Evolutionary conservation across 2,329 filamentous ascomycete genomes (phyloP), one percentile per base, ranked within the genome.

Genomic region (Talaromyces piceae): DNA sequence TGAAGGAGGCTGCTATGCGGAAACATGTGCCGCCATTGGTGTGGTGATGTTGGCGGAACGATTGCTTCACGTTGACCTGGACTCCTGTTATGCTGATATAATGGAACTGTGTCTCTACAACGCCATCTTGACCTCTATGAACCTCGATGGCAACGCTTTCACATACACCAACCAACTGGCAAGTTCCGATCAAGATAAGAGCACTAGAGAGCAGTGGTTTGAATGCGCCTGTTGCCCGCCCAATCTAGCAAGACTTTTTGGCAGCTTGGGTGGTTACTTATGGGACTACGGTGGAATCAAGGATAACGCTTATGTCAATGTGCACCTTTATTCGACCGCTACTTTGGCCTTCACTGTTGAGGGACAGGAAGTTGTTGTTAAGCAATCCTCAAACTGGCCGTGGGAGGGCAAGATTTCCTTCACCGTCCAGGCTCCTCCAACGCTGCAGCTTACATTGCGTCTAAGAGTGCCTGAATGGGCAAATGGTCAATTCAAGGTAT

Each of bases 101-200:
- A 77, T 84, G 73, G 81, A 84, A 59, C 63, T 82, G 2, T 78
- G 74, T 53, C 72, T 84, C 0, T 83, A 81, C 63, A 84, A 84
- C 60, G 74, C 75, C 18, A 73, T 83, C 12, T 71, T 83, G 64
- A 80, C 76, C 1, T 75, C 75, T 2, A 79, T 82, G 75, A 77
- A 73, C 27, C 61, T 75, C 5, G 73, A 79, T 55, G 80, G 81
- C 3, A 77, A 70, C 26, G 68, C 69, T 1, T 84, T 84, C 61
- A 81, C 79, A 0, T 84, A 84, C 54, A 76, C 77, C 47, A 84
- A 84, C 56, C 80, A 82, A 53, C 69, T 84, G 0, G 77, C 76
- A 1, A 80, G 77, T 30, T 79, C 74, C 6, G 72, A 77, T 5
- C 60, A 61, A 1, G 71, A 80, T 52, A 68, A 69, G n/a, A 80